Conservation (phyloP, 305 asterid species). For the Stenogyne calaminthoides region DNA sequence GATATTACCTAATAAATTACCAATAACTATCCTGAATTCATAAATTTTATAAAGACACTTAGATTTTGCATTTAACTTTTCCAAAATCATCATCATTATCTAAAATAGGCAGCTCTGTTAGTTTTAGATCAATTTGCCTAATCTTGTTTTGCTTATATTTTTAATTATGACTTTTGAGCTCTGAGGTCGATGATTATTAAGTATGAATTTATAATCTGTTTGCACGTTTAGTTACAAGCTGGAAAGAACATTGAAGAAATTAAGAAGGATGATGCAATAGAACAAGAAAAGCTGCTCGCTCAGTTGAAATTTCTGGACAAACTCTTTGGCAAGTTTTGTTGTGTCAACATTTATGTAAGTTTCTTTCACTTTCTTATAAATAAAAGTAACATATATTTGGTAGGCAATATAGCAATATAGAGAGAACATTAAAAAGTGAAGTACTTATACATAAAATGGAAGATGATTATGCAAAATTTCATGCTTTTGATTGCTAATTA, state of each 20-base stretch:
- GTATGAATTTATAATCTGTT: neutral
- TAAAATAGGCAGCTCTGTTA: too few species aligned
- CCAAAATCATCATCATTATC: too few species aligned
- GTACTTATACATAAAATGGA: constrained; percentile 2
- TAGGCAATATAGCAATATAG: constrained; percentile 32
- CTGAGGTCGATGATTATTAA: too few species aligned
- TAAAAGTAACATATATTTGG: neutral
- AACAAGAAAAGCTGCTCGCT: constrained; percentile 44
- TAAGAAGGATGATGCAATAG: constrained; percentile 51
- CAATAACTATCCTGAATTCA: too few species aligned
- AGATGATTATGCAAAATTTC: constrained; percentile 29
- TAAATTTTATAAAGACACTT: too few species aligned
- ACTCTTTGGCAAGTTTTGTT: constrained; percentile 28
- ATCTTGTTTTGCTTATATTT: too few species aligned
- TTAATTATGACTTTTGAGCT: too few species aligned
- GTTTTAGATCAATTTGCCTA: too few species aligned
- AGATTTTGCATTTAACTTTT: too few species aligned
- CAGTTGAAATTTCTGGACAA: constrained; percentile 39
- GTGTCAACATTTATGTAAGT: too few species aligned
- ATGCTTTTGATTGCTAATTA: constrained; percentile 13
- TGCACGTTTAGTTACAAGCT: constrained; percentile 49
- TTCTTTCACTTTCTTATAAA: too few species aligned
- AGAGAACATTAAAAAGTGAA: constrained; percentile 2
- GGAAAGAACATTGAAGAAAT: constrained; percentile 71
- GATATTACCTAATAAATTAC: too few species aligned